A percentile compares a stretch with the other conserved stretches of the same genome.
These are phyloP conservation scores for Pyrenochaeta sp. DNA, from an alignment of 2,329 filamentous ascomycete genomes.

Conservation along the genomic window DNA sequence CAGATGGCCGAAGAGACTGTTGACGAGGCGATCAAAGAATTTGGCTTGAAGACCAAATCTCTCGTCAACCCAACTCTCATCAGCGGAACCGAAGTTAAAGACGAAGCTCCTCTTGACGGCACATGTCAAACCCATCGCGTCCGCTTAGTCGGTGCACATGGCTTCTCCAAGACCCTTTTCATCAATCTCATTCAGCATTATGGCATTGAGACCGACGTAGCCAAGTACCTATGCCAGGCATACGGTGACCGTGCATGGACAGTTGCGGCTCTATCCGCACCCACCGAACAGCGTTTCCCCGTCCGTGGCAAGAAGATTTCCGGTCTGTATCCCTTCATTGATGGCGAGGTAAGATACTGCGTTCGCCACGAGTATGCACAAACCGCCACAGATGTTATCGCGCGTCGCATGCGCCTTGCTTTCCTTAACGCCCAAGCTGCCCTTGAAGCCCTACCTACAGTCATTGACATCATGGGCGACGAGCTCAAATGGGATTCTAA, in stretches of 20 bases:
- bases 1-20: conserved; percentile 93
- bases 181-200: conserved; percentile 96
- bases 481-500: conserved; percentile 80
- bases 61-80: conserved; percentile 70
- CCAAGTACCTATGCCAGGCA: conserved; percentile 83
- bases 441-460: conserved; percentile 80
- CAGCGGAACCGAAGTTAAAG: conserved; percentile 75
- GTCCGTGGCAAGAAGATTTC: conserved; percentile 83
- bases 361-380: conserved; percentile 90
- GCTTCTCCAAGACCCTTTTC: conserved; percentile 89
- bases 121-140: conserved; percentile 85
- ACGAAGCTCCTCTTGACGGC: conserved; percentile 75
- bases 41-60: conserved; percentile 67
- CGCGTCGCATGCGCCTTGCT: conserved; percentile 81
- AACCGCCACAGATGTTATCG: conserved; percentile 87
- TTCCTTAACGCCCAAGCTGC: conserved; percentile 94
- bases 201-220: conserved; percentile 89
- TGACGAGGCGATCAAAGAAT: conserved; percentile 77
- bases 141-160: conserved; percentile 82
- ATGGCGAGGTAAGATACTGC: conserved; percentile 90
- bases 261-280: conserved; percentile 79
- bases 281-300: conserved; percentile 82
- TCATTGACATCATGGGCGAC: conserved; percentile 89
- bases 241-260: conserved; percentile 95
- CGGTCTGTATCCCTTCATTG: conserved; percentile 85